These are phyloP conservation scores for Solanum phureja DNA, from an alignment of 257 asterid species.

Conservation along the genomic window DNA sequence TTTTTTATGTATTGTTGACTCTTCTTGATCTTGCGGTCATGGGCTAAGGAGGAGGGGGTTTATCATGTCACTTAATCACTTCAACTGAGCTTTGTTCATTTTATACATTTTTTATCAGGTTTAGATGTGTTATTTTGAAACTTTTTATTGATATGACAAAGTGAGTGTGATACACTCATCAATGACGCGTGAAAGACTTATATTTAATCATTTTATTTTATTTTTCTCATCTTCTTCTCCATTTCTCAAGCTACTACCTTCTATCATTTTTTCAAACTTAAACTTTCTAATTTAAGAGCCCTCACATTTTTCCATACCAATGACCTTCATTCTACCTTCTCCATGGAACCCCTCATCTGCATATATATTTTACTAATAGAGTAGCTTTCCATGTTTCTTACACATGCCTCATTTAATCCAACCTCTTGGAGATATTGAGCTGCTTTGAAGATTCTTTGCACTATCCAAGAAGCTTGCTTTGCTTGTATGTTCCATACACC, in stretches of 20 bases:
- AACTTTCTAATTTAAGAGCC: neutral
- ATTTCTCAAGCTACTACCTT: neutral
- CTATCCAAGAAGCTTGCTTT: too few species aligned
- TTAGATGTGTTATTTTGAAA: neutral
- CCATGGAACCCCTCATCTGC: too few species aligned
- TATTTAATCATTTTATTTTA: too few species aligned
- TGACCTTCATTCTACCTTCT: too few species aligned
- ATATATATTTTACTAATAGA: too few species aligned
- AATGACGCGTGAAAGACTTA: neutral
- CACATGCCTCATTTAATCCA: too few species aligned
- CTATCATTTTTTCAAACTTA: neutral
- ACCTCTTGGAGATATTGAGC: too few species aligned
- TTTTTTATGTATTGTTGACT: neutral
- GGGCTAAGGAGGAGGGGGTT: neutral
- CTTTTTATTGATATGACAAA: neutral
- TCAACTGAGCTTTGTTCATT: neutral
- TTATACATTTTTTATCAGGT: too few species aligned
- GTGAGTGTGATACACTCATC: neutral
- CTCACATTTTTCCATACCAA: too few species aligned
- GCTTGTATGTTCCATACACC: too few species aligned
- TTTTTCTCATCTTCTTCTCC: neutral
- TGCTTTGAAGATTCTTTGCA: too few species aligned
- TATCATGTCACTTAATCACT: neutral
- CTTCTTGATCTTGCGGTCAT: neutral
- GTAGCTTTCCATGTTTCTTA: too few species aligned